These are phyloP conservation scores for Metschnikowia henanensis DNA, from an alignment of 805 yeast genomes.

Conservation along the genomic window DNA sequence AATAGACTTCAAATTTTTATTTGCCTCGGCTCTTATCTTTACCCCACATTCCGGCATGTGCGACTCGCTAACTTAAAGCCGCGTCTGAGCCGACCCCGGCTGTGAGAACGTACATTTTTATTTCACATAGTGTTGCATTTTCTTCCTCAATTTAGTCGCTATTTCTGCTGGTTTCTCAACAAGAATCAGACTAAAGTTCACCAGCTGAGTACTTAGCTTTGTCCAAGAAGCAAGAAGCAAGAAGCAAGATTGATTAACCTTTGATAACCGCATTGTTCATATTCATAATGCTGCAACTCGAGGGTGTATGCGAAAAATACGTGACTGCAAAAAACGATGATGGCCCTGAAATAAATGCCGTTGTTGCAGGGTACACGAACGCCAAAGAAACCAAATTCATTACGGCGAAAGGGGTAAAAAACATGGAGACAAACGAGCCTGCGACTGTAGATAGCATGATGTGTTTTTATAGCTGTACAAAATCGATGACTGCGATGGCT, in stretches of 20 bases:
- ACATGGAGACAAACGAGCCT: conserved; percentile 11
- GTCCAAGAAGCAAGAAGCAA: no score
- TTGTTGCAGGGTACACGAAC: conserved; percentile 19
- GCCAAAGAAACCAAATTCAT: conserved; percentile 9
- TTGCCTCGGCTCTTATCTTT: no score
- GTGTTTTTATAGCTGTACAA: conserved; percentile 19
- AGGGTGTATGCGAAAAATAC: conserved; percentile 9
- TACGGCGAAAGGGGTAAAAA: conserved; percentile 14
- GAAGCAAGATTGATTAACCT: no score
- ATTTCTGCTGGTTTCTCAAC: no score
- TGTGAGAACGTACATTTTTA: no score
- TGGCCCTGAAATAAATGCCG: conserved; percentile 12
- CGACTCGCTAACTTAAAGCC: neutral
- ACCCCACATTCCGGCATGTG: neutral
- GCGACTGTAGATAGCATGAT: conserved; percentile 12
- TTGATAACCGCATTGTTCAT: no score
- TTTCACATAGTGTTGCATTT: no score
- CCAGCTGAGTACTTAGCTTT: no score
- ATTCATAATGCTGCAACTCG: conserved; percentile 6
- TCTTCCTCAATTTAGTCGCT: no score
- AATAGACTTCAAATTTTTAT: no score
- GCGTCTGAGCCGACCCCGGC: no score
- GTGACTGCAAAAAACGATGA: neutral
- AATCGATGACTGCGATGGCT: conserved; percentile 31
- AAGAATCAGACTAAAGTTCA: no score